These are phyloP conservation scores for Russula emetica DNA, from an alignment of 768 basidiomycete species.

Conservation along the genomic window DNA sequence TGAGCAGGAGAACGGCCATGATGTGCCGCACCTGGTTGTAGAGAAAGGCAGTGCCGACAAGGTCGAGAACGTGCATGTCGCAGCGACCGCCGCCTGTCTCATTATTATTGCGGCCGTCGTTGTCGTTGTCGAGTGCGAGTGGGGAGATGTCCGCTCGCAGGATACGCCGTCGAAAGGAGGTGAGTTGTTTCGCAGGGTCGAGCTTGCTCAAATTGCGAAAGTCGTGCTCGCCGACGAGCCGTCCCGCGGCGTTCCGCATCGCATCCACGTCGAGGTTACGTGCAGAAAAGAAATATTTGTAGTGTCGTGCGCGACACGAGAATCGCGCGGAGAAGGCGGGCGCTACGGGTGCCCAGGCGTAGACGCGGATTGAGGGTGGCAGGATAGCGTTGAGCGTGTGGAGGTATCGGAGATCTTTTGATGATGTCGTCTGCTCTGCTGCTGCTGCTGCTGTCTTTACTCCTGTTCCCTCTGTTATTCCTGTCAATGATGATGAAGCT, in stretches of 20 bases:
- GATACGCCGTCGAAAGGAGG: slow-evolving; percentile 67
- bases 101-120: background rate
- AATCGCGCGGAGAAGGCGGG: slow-evolving; percentile 81
- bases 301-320: slow-evolving; percentile 82
- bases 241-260: slow-evolving; percentile 71
- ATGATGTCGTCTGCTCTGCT: background rate
- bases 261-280: slow-evolving; percentile 58
- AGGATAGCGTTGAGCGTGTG: slow-evolving; percentile 80
- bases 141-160: slow-evolving; percentile 58
- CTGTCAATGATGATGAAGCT: background rate
- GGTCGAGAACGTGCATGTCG: slow-evolving; percentile 68
- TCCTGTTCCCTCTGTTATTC: background rate
- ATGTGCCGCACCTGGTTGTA: slow-evolving; percentile 97
- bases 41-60: slow-evolving; percentile 83
- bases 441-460: background rate
- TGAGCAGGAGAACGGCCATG: slow-evolving; percentile 84
- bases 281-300: slow-evolving; percentile 93
- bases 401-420: slow-evolving; percentile 67
- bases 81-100: slow-evolving; percentile 27
- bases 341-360: slow-evolving; percentile 91
- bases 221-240: slow-evolving; percentile 85
- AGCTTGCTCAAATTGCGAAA: slow-evolving; percentile 95
- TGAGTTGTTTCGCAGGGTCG: slow-evolving; percentile 88
- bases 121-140: slow-evolving; percentile 34
- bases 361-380: slow-evolving; percentile 82